A percentile compares a stretch with the other conserved stretches of the same genome.
Conservation (phyloP, 108 stramenopile genomes). For the Cyclotella atomus region DNA sequence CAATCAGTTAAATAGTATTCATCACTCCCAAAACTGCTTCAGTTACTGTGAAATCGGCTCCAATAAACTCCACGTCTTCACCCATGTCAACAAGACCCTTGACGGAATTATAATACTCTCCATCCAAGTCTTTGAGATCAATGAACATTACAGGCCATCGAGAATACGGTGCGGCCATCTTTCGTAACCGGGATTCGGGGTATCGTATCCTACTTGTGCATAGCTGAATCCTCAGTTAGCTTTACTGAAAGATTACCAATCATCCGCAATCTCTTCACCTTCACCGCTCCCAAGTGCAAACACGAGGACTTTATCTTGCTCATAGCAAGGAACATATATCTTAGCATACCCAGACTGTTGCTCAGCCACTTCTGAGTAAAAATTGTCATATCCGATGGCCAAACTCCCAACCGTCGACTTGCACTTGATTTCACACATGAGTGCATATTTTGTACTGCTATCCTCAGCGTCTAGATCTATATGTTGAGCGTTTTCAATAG, state of each 20-base stretch:
- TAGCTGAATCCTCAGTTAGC: too few species aligned
- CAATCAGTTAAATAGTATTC: constrained; percentile 80
- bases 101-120: constrained; percentile 71
- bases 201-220: too few species aligned
- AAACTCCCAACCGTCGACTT: constrained; percentile 92
- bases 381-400: constrained; percentile 89
- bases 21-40: constrained; percentile 78
- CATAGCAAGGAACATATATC: constrained; percentile 93
- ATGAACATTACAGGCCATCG: constrained; percentile 84
- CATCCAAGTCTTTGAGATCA: constrained; percentile 76
- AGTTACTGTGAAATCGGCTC: constrained; percentile 91
- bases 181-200: too few species aligned
- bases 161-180: too few species aligned
- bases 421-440: constrained; percentile 93
- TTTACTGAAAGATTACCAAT: too few species aligned
- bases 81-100: constrained; percentile 57
- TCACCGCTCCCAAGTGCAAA: constrained; percentile 73
- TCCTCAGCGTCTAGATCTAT: constrained; percentile 29
- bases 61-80: constrained; percentile 30
- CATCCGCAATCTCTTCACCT: constrained; percentile 34
- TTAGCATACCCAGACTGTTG: constrained; percentile 91
- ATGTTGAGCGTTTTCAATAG: constrained; percentile 42
- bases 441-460: constrained; percentile 71
- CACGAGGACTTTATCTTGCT: constrained; percentile 90
- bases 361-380: constrained; percentile 54